phyloP scores from a whole-genome alignment of 192 early-diverging fungal species.

The Linnemannia hyalina region DNA sequence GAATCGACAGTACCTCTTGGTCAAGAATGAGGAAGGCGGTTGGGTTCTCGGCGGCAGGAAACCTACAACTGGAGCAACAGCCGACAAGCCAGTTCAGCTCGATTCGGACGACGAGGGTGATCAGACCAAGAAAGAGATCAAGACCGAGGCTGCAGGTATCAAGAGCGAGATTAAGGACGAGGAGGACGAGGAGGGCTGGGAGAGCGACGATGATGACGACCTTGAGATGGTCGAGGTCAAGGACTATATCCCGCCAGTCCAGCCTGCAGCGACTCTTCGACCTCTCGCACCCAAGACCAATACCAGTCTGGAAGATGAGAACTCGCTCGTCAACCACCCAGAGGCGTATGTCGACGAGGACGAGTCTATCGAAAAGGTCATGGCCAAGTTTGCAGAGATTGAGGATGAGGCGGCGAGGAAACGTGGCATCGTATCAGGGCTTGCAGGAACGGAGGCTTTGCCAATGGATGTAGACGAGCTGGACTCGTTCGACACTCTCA shows the following conservation, averaged over 20 bases:
- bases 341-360: constrained; percentile 64
- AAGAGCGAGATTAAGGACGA: constrained; percentile 11
- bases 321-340: constrained; percentile 43
- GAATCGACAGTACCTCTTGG: constrained; percentile 83
- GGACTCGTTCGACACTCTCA: constrained; percentile 22
- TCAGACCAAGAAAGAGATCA: constrained; percentile 40
- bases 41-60: constrained; percentile 72
- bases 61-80: constrained; percentile 23
- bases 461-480: constrained; percentile 35
- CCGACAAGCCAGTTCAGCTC: constrained; percentile 41
- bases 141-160: neutral
- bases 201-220: constrained; percentile 63
- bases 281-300: neutral
- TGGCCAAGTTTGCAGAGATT: constrained; percentile 58
- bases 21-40: constrained; percentile 86
- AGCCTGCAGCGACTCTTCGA: neutral
- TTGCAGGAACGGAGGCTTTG: constrained; percentile 3
- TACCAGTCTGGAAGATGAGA: constrained; percentile 3
- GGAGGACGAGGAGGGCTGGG: constrained; percentile 30
- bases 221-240: constrained; percentile 68
- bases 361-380: constrained; percentile 60
- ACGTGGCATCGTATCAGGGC: neutral
- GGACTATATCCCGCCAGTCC: constrained; percentile 5
- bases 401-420: constrained; percentile 41
- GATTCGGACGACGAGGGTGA: constrained; percentile 55